phyloP scores from a whole-genome alignment of 768 basidiomycete species.

The Naganishia kalamii region DNA sequence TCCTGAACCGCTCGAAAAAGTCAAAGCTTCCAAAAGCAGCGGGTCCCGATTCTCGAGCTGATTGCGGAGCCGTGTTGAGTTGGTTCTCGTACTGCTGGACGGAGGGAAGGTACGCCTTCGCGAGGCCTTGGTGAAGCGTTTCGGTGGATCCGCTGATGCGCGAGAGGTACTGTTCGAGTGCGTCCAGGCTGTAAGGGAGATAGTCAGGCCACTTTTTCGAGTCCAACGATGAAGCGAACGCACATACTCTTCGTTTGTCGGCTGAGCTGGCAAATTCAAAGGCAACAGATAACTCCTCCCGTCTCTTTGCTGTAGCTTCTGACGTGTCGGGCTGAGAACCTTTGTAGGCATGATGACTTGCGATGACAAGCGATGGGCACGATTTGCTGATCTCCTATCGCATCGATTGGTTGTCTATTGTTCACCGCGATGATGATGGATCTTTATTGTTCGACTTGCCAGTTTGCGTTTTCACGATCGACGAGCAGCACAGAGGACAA shows the following conservation, averaged over 20 bases:
- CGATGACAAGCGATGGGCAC: not conserved
- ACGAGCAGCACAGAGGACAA: too few species aligned
- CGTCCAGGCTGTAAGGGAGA: not conserved
- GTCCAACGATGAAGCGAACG: not conserved
- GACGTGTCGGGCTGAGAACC: not conserved
- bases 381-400: too few species aligned
- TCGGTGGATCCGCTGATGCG: slow-evolving; percentile 9
- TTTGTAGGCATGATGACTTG: not conserved
- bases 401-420: too few species aligned
- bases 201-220: not conserved
- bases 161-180: slow-evolving; percentile 9
- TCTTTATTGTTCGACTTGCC: too few species aligned
- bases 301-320: not conserved
- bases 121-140: slow-evolving; percentile 9
- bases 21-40: not conserved
- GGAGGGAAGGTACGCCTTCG: not conserved
- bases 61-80: not conserved
- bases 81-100: not conserved
- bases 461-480: too few species aligned
- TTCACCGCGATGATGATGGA: too few species aligned
- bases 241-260: slow-evolving; percentile 18
- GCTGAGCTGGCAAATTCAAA: slow-evolving; percentile 3
- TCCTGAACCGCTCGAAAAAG: not conserved
- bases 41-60: not conserved
- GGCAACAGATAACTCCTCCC: slow-evolving; percentile 10